Evolutionary conservation across 2,329 filamentous ascomycete species (phyloP).

Genomic region (Seiridium cupressi): DNA sequence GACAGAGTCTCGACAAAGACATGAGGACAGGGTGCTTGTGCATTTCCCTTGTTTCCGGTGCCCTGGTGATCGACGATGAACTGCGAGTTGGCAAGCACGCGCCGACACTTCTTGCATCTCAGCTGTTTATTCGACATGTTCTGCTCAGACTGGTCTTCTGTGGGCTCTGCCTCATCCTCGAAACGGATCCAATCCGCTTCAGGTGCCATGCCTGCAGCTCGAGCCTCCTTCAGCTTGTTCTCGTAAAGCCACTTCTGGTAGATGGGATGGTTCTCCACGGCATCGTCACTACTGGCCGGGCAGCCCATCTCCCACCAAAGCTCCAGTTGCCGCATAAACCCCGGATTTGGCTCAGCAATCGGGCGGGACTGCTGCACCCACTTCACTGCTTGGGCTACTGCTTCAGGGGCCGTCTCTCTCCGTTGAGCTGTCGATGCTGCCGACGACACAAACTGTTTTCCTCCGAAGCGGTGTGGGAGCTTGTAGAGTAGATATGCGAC

Average conservation of each 20-base stretch:
- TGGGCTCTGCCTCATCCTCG: constrained; percentile 63
- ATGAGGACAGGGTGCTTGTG: constrained; percentile 64
- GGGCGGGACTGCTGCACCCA: constrained; percentile 69
- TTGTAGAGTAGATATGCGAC: constrained; percentile 82
- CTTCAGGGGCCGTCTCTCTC: constrained; percentile 40
- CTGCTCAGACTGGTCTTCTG: constrained; percentile 28
- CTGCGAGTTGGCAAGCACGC: constrained; percentile 49
- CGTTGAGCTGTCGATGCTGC: constrained; percentile 33
- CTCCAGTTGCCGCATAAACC: constrained; percentile 86
- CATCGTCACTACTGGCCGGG: constrained; percentile 54
- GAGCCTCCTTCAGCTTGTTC: constrained; percentile 52
- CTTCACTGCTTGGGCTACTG: constrained; percentile 62
- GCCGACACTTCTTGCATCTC: constrained; percentile 89
- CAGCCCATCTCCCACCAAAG: constrained; percentile 88
- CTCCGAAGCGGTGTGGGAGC: constrained; percentile 52
- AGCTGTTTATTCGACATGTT: constrained; percentile 52
- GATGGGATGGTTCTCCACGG: constrained; percentile 62
- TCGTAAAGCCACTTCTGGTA: constrained; percentile 74
- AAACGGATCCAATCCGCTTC: constrained; percentile 75
- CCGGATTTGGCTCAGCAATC: constrained; percentile 83
- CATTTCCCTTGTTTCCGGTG: constrained; percentile 15
- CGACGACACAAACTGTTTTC: constrained; percentile 41
- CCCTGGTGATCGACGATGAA: constrained; percentile 67
- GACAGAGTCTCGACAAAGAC: constrained; percentile 88
- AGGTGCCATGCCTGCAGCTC: constrained; percentile 76